Evolutionary conservation across 345 rosid genomes (phyloP).

Genomic region (Jatropha curcas): DNA sequence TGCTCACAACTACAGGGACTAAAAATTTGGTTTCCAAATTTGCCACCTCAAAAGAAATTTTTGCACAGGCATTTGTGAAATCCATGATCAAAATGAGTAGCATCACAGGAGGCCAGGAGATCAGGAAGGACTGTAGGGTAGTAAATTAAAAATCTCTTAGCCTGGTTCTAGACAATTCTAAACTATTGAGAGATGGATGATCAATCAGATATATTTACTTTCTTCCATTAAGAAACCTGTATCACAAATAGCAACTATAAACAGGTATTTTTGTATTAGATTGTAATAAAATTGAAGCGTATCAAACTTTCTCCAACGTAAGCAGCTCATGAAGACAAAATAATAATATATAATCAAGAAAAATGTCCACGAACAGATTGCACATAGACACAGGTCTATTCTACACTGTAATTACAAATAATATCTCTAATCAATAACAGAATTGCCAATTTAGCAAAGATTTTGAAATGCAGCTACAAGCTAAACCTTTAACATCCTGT

Average conservation of each 20-base stretch:
- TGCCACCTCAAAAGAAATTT: constrained; percentile 35
- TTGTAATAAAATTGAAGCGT: neutral
- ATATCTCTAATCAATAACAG: neutral
- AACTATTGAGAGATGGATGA: constrained; percentile 7
- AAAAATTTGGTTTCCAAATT: constrained; percentile 37
- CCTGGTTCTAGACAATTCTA: constrained; percentile 3
- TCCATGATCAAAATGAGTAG: constrained; percentile 56
- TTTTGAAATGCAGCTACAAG: no score
- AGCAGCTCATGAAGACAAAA: neutral
- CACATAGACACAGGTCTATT: neutral
- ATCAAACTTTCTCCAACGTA: neutral
- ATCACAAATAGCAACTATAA: neutral
- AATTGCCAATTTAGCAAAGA: neutral
- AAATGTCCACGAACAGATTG: neutral
- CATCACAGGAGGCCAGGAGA: constrained; percentile 51
- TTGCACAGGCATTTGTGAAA: constrained; percentile 35
- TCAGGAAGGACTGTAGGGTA: constrained; percentile 46
- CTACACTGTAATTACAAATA: neutral
- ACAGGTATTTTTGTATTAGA: constrained; percentile 6
- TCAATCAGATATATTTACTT: neutral
- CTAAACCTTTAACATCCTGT: neutral
- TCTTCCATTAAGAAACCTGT: neutral
- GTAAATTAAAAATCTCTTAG: constrained; percentile 32
- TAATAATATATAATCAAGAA: neutral
- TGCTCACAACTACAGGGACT: constrained; percentile 35